Conservation (phyloP, 2,329 filamentous ascomycete genomes). For the Trichoderma harzianum region DNA sequence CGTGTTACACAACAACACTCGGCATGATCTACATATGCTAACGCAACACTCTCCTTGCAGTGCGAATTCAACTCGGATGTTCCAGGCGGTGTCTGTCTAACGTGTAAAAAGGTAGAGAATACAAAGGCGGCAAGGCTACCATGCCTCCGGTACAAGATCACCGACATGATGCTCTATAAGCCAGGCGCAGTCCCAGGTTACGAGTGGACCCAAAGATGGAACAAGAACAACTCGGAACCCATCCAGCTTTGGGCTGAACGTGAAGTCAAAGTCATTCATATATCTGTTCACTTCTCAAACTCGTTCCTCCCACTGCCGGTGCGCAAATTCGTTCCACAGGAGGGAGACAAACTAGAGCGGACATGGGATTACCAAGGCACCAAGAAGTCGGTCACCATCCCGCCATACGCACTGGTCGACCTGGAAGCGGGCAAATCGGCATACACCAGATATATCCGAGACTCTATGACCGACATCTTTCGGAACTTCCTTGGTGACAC, state of each 20-base stretch:
- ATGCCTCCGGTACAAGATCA: constrained; percentile 60
- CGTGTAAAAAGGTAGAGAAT: constrained; percentile 50
- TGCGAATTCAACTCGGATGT: constrained; percentile 51
- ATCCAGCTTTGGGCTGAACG: constrained; percentile 54
- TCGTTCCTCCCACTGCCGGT: constrained; percentile 48
- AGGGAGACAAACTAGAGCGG: constrained; percentile 53
- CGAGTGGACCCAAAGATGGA: constrained; percentile 59
- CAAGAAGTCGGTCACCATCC: constrained; percentile 48
- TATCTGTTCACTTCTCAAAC: constrained; percentile 55
- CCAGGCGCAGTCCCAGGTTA: constrained; percentile 55
- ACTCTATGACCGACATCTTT: constrained; percentile 47
- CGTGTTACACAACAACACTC: background rate
- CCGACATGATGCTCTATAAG: constrained; percentile 56
- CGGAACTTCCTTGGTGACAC: constrained; percentile 33
- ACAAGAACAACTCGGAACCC: constrained; percentile 51
- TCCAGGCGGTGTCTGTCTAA: constrained; percentile 47
- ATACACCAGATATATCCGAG: constrained; percentile 50
- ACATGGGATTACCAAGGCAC: constrained; percentile 50
- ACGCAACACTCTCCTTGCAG: constrained; percentile 32
- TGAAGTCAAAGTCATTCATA: constrained; percentile 47
- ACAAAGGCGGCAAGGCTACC: constrained; percentile 53
- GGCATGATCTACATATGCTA: background rate
- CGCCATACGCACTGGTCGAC: constrained; percentile 55
- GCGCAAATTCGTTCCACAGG: constrained; percentile 51
- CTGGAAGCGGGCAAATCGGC: constrained; percentile 47